Conservation (phyloP, 2,329 filamentous ascomycete species). For the Geosmithia morbida region DNA sequence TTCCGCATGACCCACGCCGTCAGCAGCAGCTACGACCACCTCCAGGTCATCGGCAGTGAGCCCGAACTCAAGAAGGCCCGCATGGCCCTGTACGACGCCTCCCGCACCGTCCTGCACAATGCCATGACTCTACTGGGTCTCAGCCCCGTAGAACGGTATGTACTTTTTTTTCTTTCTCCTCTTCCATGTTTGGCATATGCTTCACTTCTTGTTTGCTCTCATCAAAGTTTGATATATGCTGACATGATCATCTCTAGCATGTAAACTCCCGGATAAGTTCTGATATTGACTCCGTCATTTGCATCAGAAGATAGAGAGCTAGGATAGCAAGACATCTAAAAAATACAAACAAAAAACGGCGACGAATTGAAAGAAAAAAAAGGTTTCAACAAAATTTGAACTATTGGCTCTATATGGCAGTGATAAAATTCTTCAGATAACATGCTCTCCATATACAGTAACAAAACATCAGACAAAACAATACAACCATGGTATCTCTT, state of each 20-base stretch:
- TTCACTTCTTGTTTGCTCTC: no score
- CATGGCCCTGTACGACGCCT: slow-evolving; percentile 65
- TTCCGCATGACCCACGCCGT: slow-evolving; percentile 79
- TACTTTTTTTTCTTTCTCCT: neutral
- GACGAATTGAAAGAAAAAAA: neutral
- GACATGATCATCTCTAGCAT: no score
- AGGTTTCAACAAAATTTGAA: no score
- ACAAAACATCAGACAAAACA: no score
- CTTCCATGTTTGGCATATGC: no score
- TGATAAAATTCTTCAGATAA: no score
- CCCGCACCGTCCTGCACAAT: slow-evolving; percentile 63
- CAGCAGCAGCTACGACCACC: slow-evolving; percentile 67
- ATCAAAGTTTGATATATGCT: no score
- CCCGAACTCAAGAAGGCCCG: slow-evolving; percentile 49
- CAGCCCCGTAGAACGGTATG: slow-evolving; percentile 51
- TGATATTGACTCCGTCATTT: neutral
- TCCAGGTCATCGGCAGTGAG: slow-evolving; percentile 72
- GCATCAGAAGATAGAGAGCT: neutral
- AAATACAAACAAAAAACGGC: neutral
- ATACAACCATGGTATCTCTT: no score
- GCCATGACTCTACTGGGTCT: slow-evolving; percentile 73
- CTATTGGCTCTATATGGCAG: no score
- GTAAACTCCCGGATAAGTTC: neutral
- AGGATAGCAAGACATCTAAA: neutral
- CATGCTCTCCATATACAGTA: no score